Conservation (phyloP, 208 protist species). For the Wallacemonas sp. region DNA sequence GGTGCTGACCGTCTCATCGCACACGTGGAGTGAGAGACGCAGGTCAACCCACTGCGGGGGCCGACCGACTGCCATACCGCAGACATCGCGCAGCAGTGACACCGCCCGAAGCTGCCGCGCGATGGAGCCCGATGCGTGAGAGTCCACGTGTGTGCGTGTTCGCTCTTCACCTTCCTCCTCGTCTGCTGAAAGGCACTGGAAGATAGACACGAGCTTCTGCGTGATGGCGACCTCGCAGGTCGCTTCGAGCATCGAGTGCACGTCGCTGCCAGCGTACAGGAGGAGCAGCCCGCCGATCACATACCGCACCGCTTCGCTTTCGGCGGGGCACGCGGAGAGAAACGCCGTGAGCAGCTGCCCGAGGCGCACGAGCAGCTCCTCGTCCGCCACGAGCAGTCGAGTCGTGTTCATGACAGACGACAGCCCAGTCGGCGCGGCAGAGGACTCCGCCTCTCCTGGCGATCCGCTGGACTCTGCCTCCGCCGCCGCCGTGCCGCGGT, state of each 20-base stretch:
- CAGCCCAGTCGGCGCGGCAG: not conserved
- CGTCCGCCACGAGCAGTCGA: constrained; percentile 31
- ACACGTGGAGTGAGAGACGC: not conserved
- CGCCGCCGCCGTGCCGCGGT: not conserved
- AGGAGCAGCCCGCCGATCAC: constrained; percentile 54
- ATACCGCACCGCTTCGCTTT: constrained; percentile 33
- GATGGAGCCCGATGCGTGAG: constrained; percentile 7
- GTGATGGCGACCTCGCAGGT: constrained; percentile 63
- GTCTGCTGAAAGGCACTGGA: constrained; percentile 19
- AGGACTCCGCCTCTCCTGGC: no score
- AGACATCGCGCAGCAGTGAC: constrained; percentile 36
- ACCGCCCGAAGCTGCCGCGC: constrained; percentile 28
- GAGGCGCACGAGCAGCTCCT: constrained; percentile 55
- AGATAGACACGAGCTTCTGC: constrained; percentile 42
- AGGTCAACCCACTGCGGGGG: constrained; percentile 32
- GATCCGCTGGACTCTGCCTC: no score
- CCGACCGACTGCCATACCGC: constrained; percentile 14
- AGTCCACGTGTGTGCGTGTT: not conserved
- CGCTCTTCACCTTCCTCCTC: not conserved
- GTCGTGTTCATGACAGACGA: not conserved
- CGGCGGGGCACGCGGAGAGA: constrained; percentile 46
- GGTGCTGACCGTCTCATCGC: not conserved
- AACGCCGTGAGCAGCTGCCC: constrained; percentile 53
- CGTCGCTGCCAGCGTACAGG: constrained; percentile 42
- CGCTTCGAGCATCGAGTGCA: constrained; percentile 59